Evolutionary conservation across 768 basidiomycete species (phyloP).

Genomic region (Filobasidium wieringae): DNA sequence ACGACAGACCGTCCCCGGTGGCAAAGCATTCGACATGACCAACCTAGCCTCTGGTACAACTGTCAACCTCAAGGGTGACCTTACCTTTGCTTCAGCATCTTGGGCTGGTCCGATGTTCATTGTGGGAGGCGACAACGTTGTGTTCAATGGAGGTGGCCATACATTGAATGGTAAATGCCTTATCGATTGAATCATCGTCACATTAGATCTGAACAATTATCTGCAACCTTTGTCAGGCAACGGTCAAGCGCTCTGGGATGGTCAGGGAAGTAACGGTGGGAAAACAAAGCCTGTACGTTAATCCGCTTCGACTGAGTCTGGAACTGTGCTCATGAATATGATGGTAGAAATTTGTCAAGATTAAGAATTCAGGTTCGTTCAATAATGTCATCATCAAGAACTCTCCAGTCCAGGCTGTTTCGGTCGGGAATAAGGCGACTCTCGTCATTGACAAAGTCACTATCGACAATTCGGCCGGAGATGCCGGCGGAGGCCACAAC

Average conservation of each 20-base stretch:
- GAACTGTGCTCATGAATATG: slow-evolving; percentile 33
- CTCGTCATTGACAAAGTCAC: slow-evolving; percentile 44
- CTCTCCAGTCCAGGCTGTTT: slow-evolving; percentile 40
- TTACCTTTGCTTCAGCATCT: slow-evolving; percentile 48
- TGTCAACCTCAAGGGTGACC: slow-evolving; percentile 54
- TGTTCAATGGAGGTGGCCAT: slow-evolving; percentile 42
- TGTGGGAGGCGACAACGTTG: slow-evolving; percentile 6
- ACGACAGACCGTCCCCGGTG: slow-evolving; percentile 40
- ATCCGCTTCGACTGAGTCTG: not conserved
- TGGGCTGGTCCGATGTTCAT: slow-evolving; percentile 15
- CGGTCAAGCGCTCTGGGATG: slow-evolving; percentile 2
- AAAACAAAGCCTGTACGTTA: not conserved
- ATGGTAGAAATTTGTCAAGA: slow-evolving; percentile 4
- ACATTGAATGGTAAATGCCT: slow-evolving; percentile 43
- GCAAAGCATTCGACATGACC: slow-evolving; percentile 46
- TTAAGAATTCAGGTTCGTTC: slow-evolving; percentile 42
- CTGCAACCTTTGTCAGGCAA: too few relatives aligned
- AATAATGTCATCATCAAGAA: slow-evolving; percentile 41
- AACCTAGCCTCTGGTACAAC: slow-evolving; percentile 45
- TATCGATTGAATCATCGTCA: too few relatives aligned
- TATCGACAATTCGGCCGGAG: slow-evolving; percentile 45
- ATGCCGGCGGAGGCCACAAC: slow-evolving; percentile 18
- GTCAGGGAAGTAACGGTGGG: not conserved
- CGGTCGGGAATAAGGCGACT: slow-evolving; percentile 30
- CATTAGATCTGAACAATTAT: too few relatives aligned